Percentiles rank a stretch among this genome's conserved stretches.
These are phyloP conservation scores for Talaromyces wortmannii DNA, from an alignment of 495 filamentous ascomycete species.

Conservation along the genomic window DNA sequence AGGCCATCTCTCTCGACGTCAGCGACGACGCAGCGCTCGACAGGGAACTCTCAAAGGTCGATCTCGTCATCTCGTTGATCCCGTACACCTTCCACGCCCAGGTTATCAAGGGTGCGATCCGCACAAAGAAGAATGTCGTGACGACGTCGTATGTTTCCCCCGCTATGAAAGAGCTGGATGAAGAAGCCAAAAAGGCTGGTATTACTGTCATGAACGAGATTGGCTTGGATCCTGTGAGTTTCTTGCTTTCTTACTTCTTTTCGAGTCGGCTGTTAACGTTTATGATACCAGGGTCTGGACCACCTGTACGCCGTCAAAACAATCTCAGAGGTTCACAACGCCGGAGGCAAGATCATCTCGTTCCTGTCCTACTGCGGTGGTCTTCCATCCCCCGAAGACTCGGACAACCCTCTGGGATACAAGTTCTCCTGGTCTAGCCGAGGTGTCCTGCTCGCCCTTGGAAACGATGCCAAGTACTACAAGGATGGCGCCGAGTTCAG, in stretches of 20 bases:
- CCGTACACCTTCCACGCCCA: constrained; percentile 88
- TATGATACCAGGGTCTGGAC: constrained; percentile 50
- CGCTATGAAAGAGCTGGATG: constrained; percentile 84
- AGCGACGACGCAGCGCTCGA: constrained; percentile 67
- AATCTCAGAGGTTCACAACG: constrained; percentile 70
- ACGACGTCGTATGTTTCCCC: constrained; percentile 94
- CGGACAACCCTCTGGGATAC: constrained; percentile 89
- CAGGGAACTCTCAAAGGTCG: constrained; percentile 65
- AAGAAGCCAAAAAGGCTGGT: constrained; percentile 77
- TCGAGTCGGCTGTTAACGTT: not conserved
- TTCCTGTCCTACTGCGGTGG: constrained; percentile 92
- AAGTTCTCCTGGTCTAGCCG: constrained; percentile 88
- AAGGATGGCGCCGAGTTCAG: constrained; percentile 67
- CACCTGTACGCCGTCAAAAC: constrained; percentile 87
- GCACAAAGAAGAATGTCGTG: constrained; percentile 89
- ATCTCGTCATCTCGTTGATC: constrained; percentile 77
- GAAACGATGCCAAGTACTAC: constrained; percentile 81
- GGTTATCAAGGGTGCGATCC: constrained; percentile 93
- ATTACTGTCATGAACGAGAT: constrained; percentile 99
- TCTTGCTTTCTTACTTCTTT: not conserved
- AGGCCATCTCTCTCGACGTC: constrained; percentile 78
- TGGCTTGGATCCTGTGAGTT: constrained; percentile 53
- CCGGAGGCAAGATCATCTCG: constrained; percentile 75
- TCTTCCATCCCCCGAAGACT: constrained; percentile 73
- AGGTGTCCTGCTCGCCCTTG: constrained; percentile 78